Conservation (phyloP, 257 asterid genomes). For the Lycium ferocissimum region DNA sequence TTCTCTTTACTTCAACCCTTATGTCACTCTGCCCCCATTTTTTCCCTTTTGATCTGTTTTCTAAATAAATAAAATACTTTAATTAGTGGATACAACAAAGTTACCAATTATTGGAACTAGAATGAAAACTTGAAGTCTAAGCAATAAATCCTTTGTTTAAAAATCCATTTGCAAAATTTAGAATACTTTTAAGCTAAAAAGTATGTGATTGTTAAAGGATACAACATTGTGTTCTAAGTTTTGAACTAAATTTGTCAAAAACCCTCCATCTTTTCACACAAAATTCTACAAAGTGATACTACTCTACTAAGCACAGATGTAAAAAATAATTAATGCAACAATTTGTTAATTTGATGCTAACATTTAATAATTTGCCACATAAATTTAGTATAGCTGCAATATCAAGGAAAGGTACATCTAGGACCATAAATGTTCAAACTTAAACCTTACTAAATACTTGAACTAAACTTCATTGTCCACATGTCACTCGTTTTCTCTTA, state of each 20-base stretch:
- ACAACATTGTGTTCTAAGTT: not conserved
- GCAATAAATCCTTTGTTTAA: not conserved
- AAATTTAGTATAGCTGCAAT: not conserved
- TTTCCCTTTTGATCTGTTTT: not conserved
- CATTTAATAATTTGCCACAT: not conserved
- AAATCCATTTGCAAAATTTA: not conserved
- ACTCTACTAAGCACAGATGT: not conserved
- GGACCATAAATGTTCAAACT: not conserved
- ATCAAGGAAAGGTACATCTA: not conserved
- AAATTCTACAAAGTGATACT: not conserved
- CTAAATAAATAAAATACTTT: not conserved
- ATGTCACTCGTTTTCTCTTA: not conserved
- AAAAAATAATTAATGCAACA: no score
- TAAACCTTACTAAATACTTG: not conserved
- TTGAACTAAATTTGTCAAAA: not conserved
- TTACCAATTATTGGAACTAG: slow-evolving; percentile 1
- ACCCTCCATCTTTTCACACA: not conserved
- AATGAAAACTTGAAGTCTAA: not conserved
- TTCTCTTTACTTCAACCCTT: not conserved
- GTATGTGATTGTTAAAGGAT: not conserved
- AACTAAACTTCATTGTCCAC: slow-evolving; percentile 10
- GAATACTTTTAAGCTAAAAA: not conserved
- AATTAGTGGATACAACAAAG: slow-evolving; percentile 13
- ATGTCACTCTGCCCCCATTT: not conserved
- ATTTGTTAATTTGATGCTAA: no score